These are phyloP conservation scores for Ceratocystis diversiconidia DNA, from an alignment of 2,329 filamentous ascomycete genomes.

Conservation along the genomic window DNA sequence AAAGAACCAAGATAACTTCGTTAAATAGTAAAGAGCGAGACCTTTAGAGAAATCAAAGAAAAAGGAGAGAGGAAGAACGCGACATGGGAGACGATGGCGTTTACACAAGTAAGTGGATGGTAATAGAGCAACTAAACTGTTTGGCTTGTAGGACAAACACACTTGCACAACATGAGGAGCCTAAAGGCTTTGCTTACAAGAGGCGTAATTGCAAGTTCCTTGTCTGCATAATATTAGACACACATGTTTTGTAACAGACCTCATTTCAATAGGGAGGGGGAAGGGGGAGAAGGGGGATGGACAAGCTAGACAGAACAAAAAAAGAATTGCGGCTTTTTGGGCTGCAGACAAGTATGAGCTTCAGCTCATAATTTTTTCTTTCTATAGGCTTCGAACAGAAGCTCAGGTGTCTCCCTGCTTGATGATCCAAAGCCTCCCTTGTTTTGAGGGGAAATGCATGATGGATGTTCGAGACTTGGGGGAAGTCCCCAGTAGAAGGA, in stretches of 20 bases:
- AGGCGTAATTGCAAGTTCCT: not conserved
- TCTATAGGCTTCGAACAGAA: not conserved
- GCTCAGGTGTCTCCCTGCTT: not conserved
- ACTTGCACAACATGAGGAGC: not conserved
- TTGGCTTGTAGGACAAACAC: not conserved
- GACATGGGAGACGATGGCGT: not conserved
- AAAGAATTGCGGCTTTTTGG: not conserved
- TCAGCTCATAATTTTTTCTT: not conserved
- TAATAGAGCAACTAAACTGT: not conserved
- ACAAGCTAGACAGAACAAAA: not conserved
- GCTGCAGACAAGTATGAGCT: not conserved
- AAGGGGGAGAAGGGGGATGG: not conserved
- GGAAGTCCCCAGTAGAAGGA: not conserved
- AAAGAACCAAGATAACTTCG: not conserved
- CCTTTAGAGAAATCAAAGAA: not conserved
- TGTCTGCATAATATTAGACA: constrained; percentile 1
- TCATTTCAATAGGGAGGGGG: not conserved
- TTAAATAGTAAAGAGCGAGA: not conserved
- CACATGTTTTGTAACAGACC: not conserved
- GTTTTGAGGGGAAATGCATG: not conserved
- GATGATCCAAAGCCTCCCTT: not conserved
- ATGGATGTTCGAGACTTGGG: not conserved
- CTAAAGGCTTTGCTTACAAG: not conserved
- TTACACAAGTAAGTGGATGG: not conserved
- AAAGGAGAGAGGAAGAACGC: not conserved